Conservation (phyloP, 2,329 filamentous ascomycete species). For the Zasmidium cellare region DNA sequence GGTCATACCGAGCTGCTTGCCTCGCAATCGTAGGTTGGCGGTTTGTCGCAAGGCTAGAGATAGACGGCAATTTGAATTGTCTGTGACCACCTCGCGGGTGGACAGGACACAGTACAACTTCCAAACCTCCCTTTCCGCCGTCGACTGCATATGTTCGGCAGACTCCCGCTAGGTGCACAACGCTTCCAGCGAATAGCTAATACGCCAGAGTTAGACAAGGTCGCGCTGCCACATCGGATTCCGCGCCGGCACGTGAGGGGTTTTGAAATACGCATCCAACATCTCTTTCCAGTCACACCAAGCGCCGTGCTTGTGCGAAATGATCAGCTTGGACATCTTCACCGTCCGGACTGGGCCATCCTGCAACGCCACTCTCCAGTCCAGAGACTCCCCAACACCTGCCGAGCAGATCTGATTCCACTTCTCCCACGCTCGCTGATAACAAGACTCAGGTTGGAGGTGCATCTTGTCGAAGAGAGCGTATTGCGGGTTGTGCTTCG, state of each 20-base stretch:
- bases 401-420: constrained; percentile 25
- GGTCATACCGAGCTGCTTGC: constrained; percentile 6
- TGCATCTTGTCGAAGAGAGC: constrained; percentile 22
- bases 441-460: constrained; percentile 18
- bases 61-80: neutral
- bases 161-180: constrained; percentile 1
- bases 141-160: neutral
- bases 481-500: constrained; percentile 23
- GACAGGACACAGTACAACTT: neutral
- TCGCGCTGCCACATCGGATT: neutral
- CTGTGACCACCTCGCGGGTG: neutral
- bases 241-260: neutral
- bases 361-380: constrained; percentile 22
- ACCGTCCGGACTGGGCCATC: constrained; percentile 14
- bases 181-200: constrained; percentile 3
- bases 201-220: neutral
- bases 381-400: constrained; percentile 15
- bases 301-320: constrained; percentile 17
- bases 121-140: neutral
- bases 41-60: neutral
- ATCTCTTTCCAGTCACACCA: constrained; percentile 28
- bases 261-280: constrained; percentile 21
- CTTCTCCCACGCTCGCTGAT: constrained; percentile 20
- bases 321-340: constrained; percentile 17
- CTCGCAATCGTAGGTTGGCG: neutral